Evolutionary conservation across 768 basidiomycete genomes (phyloP), one percentile per base, ranked within the genome.

Genomic region (Agaricus blazei): DNA sequence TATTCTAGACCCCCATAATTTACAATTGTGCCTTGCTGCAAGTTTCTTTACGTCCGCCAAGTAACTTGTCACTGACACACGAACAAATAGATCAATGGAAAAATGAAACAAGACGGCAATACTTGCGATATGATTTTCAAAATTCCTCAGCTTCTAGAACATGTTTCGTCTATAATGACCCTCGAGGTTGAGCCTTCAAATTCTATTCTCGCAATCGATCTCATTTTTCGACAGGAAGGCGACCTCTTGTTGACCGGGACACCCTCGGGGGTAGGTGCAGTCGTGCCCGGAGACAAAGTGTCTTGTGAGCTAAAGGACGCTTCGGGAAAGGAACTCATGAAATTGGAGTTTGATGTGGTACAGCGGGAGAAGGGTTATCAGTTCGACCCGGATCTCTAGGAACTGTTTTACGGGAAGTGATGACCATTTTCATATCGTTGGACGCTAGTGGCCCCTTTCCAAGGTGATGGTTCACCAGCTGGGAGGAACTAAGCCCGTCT

Each of bases 111-210:
- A 69, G 77, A 90, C 54, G 95, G 93, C 2, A 84, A 78, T 26
- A 94, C 95, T 4, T 69, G 74, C 12, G 88, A 95, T 67, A 97
- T 98, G 94, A 88, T 97, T 43, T 96, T 95, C 76, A 79, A 78
- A 29, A 93, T 98, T 37, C 93, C 94, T 1, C 77, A 82, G 23
- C 77, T 98, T 48, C 88, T 98, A 59, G 83, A 89, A 60, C 94
- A 96, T 65, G 79, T 96, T 53, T 96, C 94, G 2, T 90, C 92
- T 3, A 95, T 99, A 70, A 97, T 98, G 94, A 87, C 88, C 0
- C 79, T 99, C n/a, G 93, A 97, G 79, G 94, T 89, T 14, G 41
- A 26, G n/a, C n/a, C n/a, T 8, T 34, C 15, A 27, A 23, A 24
- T 9, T 37, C 42, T 5, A 26, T 24, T 44, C 24, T 19, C 26